phyloP scores from a whole-genome alignment of 495 filamentous ascomycete species.

The Pyronema domesticum region DNA sequence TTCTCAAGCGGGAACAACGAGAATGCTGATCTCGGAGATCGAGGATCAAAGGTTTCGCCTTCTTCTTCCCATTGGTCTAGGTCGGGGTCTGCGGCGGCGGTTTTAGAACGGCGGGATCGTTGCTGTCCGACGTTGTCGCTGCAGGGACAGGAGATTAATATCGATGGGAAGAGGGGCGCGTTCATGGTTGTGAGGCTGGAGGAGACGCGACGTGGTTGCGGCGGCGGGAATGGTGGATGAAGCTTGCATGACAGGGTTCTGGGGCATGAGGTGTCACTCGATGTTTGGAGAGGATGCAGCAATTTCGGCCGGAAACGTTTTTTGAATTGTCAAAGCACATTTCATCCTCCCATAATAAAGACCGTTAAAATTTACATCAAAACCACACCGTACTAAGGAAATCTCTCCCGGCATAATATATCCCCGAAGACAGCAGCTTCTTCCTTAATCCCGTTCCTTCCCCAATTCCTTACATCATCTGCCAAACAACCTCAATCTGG shows the following conservation, averaged over 20 bases:
- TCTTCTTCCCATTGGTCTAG: constrained; percentile 36
- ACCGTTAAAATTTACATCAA: not conserved
- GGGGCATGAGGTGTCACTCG: not conserved
- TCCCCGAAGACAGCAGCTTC: not conserved
- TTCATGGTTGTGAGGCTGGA: constrained; percentile 28
- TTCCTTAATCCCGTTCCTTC: not conserved
- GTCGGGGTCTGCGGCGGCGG: constrained; percentile 22
- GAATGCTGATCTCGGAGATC: constrained; percentile 65
- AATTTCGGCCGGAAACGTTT: not conserved
- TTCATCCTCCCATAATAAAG: not conserved
- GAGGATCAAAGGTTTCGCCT: constrained; percentile 76
- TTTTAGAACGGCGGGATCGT: constrained; percentile 25
- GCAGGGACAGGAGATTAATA: constrained; percentile 84
- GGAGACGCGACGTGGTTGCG: not conserved
- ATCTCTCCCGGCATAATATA: too few species aligned
- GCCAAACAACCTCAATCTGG: too few species aligned
- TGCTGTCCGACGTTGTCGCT: constrained; percentile 39
- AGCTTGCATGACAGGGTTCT: not conserved
- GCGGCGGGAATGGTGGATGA: not conserved
- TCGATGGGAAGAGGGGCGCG: constrained; percentile 69
- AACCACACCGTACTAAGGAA: too few species aligned
- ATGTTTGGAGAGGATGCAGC: not conserved
- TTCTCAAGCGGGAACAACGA: constrained; percentile 86
- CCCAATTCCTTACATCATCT: not conserved
- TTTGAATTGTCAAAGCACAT: not conserved